Percentiles rank a stretch among this genome's conserved stretches.
These are phyloP conservation scores for Tetrahymena malaccensis DNA, from an alignment of 73 alveolate species.

Conservation along the genomic window DNA sequence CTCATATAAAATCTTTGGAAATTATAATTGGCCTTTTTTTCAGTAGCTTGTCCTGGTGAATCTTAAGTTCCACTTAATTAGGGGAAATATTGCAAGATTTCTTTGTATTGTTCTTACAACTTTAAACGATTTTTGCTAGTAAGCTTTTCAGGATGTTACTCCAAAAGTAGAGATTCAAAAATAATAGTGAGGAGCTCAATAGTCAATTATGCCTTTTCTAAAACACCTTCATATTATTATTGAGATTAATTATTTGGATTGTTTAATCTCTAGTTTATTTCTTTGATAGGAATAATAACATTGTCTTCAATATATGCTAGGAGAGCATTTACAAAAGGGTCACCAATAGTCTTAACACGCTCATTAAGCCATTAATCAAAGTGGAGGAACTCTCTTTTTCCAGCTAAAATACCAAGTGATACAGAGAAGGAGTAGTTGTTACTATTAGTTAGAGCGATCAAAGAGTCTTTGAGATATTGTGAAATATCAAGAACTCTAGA, in stretches of 20 bases:
- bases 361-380: conserved; percentile 89
- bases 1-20: conserved; percentile 84
- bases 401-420: conserved; percentile 88
- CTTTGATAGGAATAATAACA: conserved; percentile 61
- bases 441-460: conserved; percentile 77
- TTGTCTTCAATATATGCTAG: conserved; percentile 82
- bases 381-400: conserved; percentile 94
- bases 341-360: conserved; percentile 75
- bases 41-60: conserved; percentile 74
- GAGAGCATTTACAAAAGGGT: conserved; percentile 78
- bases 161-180: conserved; percentile 55
- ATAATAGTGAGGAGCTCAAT: conserved; percentile 81
- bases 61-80: conserved; percentile 52
- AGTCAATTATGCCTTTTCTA: conserved; percentile 84
- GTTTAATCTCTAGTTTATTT: conserved; percentile 18
- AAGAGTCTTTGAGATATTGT: conserved; percentile 58
- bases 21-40: conserved; percentile 80
- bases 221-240: conserved; percentile 41
- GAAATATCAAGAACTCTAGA: conserved; percentile 33
- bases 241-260: not conserved
- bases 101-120: conserved; percentile 52
- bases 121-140: conserved; percentile 52
- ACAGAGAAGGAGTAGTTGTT: conserved; percentile 88
- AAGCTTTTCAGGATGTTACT: conserved; percentile 48
- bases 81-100: conserved; percentile 61